Percentiles rank a stretch among this genome's conserved stretches.
These are phyloP conservation scores for Suillus plorans DNA, from an alignment of 768 basidiomycete species.

Conservation along the genomic window DNA sequence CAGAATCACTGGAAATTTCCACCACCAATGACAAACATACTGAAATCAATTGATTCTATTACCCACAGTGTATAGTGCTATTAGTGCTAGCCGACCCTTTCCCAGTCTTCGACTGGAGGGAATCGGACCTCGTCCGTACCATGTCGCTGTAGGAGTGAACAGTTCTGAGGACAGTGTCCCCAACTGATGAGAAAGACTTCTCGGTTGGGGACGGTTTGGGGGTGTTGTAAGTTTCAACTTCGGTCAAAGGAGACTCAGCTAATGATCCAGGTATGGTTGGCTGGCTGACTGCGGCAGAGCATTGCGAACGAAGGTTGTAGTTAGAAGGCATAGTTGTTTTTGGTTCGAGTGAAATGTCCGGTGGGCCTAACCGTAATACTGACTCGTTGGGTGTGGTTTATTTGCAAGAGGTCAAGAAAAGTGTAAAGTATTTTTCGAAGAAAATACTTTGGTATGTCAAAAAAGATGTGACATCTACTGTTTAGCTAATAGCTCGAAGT, in stretches of 20 bases:
- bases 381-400: no score
- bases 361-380: not conserved
- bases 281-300: not conserved
- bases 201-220: not conserved
- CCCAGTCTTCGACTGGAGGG: no score
- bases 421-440: no score
- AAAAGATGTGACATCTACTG: no score
- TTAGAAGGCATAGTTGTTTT: not conserved
- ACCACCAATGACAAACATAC: no score
- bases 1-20: no score
- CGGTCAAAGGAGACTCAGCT: not conserved
- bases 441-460: no score
- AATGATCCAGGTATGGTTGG: not conserved
- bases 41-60: no score
- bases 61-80: no score
- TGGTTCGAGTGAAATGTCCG: not conserved
- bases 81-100: no score
- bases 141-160: not conserved
- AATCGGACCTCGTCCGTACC: not conserved
- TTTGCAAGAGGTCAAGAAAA: no score
- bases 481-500: no score
- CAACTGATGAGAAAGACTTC: not conserved
- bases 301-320: not conserved
- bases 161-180: not conserved
- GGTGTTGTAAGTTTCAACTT: not conserved